Evolutionary conservation across 306 rosid species (phyloP), one percentile per base, ranked within the genome.

Genomic region (Casuarina glauca): DNA sequence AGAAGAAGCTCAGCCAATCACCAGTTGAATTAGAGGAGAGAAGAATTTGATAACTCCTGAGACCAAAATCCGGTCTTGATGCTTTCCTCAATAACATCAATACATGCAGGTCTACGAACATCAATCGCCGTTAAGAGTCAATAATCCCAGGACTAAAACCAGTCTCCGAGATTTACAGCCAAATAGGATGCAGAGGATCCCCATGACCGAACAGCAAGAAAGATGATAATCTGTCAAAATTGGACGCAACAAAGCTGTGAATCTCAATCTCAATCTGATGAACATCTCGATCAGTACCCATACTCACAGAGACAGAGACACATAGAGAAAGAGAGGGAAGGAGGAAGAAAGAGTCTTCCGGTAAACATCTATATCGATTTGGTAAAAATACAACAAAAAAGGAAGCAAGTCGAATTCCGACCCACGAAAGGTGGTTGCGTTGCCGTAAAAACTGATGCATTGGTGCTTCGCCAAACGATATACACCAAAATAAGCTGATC

Each of bases 401-500:
- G 42, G 36, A 67, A 67, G 17, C 51, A n/a, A 41, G 19, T 67
- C 17, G 13, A n/a, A 11, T 36, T 58, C 43, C 43, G 68, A 35
- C 68, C 68, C 68, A 61, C 10, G 3, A 42, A 3, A 26, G 16
- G 16, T 50, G 72, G 72, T 69, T 67, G 41, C 45, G 78, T 45
- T 53, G 53, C 67, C 45, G 19, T 13, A 32, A 75, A 3, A 67
- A 39, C 44, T 26, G 63, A 73, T 67, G 55, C 74, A 55, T 52
- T 73, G 61, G 48, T 51, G 41, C 58, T 64, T 64, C 50, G 26
- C 16, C 58, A 52, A 26, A 67, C 58, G 19, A 67, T 55, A 54
- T 54, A 45, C 41, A 74, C 68, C 43, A 69, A 50, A 61, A 57
- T 4, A 68, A 12, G 11, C 57, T 17, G 75, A 55, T 80, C 76